Percentiles rank a stretch among this genome's conserved stretches.
These are phyloP conservation scores for Jaenimonas drosophilae DNA, from an alignment of 208 protist species.

Conservation along the genomic window DNA sequence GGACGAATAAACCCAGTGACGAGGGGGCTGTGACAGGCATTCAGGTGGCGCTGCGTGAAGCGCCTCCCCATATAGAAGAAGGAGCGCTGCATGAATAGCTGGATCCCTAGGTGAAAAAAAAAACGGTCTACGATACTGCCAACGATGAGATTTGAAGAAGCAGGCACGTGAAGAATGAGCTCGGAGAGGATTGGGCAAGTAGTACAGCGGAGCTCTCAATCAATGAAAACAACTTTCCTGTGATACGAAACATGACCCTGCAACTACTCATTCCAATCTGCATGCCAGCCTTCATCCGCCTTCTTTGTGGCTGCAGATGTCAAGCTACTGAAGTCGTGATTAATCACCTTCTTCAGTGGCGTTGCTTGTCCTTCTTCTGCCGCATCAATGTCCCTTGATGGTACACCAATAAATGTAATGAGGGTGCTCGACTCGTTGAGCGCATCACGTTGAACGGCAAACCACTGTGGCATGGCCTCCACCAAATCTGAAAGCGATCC, in stretches of 20 bases:
- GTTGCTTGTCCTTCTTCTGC: neutral
- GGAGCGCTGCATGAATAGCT: conserved; percentile 51
- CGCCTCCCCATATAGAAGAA: conserved; percentile 79
- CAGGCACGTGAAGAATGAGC: conserved; percentile 2
- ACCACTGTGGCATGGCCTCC: conserved; percentile 75
- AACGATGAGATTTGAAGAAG: neutral
- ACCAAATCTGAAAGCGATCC: conserved; percentile 41
- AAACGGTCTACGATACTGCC: neutral
- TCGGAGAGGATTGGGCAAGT: neutral
- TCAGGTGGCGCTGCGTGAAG: conserved; percentile 78
- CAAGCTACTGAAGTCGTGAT: no score
- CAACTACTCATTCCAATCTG: conserved; percentile 20
- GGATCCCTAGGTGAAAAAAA: neutral
- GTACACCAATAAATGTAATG: conserved; percentile 68
- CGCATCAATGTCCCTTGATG: neutral
- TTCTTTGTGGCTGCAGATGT: neutral
- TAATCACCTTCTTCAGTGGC: neutral
- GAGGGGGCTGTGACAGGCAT: conserved; percentile 64
- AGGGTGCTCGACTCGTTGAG: conserved; percentile 23
- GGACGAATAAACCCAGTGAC: conserved; percentile 70
- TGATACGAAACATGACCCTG: conserved; percentile 1
- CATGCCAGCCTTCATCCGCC: conserved; percentile 10
- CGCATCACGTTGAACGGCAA: conserved; percentile 43
- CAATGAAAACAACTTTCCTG: neutral
- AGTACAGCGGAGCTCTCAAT: neutral